Evolutionary conservation across 768 basidiomycete species (phyloP), one percentile per base, ranked within the genome.

Genomic region (Phaeotremella skinneri): DNA sequence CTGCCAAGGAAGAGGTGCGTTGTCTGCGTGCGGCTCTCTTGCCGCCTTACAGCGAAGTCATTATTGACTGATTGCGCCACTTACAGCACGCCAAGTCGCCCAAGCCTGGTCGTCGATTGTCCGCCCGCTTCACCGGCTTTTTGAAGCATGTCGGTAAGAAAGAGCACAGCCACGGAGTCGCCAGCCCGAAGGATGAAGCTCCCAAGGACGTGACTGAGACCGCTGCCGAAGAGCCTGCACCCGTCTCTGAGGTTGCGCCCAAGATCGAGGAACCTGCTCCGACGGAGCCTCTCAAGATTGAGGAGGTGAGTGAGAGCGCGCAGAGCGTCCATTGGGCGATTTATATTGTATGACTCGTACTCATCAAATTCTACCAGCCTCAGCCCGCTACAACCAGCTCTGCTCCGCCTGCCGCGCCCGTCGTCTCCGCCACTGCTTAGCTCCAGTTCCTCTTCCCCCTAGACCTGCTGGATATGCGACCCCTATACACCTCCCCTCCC

Each of bases 211-310:
- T 54, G 41, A 56, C 58, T 21, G 64, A 63, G 39, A 37, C 39
- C n/a, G 52, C 57, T 27, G 17, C 50, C 9, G 51, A 61, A 26
- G 61, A 48, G 9, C 16, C 56, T 4, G 84, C 90, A 56, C 82
- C 89, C 47, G 88, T 91, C 57, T 87, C 90, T 63, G 89, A 91
- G 81, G 82, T 89, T 76, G 89, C 91, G 37, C 90, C 91, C 65
- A 85, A 86, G 81, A 88, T 92, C 66, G 91, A 90, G 50, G 85
- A 89, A 79, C 89, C 88, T 49, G 69, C 82, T 29, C 87, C 87
- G 11, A 84, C 91, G 63, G 89, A 88, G 55, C 90, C 91, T 58
- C 81, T 93, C 64, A 89, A 90, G 80, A 78, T 70, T 21, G 71
- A 70, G 50, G 67, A 68, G 62, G 65, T 59, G 47, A 31, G 58